Conservation (phyloP, 768 basidiomycete species). For the Leccinum longicurvipes region DNA sequence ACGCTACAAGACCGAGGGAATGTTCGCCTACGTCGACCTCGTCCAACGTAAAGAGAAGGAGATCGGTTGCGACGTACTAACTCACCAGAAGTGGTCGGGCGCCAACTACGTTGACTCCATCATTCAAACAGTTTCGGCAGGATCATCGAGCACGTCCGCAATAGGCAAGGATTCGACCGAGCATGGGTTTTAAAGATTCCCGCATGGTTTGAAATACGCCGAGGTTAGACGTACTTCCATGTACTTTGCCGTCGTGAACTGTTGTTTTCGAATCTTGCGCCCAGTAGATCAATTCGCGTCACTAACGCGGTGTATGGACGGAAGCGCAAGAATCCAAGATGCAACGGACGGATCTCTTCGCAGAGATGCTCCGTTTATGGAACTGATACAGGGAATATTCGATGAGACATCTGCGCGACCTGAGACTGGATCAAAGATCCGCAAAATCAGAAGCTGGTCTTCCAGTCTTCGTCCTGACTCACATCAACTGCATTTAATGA, state of each 20-base stretch:
- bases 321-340: conserved; percentile 4
- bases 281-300: conserved; percentile 6
- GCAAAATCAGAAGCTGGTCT: neutral
- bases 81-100: conserved; percentile 96
- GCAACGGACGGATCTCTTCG: conserved; percentile 10
- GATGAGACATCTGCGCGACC: neutral
- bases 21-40: conserved; percentile 89
- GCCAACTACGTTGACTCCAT: conserved; percentile 90
- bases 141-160: conserved; percentile 83
- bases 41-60: conserved; percentile 87
- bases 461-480: neutral
- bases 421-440: conserved; percentile 4
- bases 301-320: neutral
- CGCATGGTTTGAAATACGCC: neutral
- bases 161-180: conserved; percentile 89
- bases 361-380: conserved; percentile 4
- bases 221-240: conserved; percentile 1
- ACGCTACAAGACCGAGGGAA: conserved; percentile 81
- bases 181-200: conserved; percentile 58
- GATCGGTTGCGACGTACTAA: conserved; percentile 85
- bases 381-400: neutral
- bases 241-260: neutral
- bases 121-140: conserved; percentile 77
- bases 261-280: neutral
- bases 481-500: neutral